These are phyloP conservation scores for Aureobasidium pullulans DNA, from an alignment of 2,329 filamentous ascomycete species.

Conservation along the genomic window DNA sequence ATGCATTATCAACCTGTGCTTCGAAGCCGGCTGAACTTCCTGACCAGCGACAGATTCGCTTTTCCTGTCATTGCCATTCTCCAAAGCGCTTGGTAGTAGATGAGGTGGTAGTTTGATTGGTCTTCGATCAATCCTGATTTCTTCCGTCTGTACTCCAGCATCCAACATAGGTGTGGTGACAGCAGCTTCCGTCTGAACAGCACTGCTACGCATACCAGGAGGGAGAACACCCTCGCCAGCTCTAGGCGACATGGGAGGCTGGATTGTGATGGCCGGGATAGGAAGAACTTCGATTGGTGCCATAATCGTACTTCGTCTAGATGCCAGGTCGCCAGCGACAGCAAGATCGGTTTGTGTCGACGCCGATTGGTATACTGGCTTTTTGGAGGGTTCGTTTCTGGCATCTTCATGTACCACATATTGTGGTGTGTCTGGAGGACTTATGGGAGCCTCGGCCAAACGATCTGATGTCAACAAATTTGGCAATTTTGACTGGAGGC, in stretches of 20 bases:
- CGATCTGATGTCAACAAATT: not conserved
- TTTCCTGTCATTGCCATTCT: not conserved
- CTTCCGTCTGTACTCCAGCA: slow-evolving; percentile 74
- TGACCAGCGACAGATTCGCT: not conserved
- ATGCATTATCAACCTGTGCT: not conserved
- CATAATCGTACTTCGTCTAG: not conserved
- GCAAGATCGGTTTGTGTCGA: slow-evolving; percentile 28
- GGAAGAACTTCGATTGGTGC: slow-evolving; percentile 7
- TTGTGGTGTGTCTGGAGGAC: slow-evolving; percentile 23
- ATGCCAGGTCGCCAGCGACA: slow-evolving; percentile 10
- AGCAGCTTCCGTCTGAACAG: slow-evolving; percentile 65
- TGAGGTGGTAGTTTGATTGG: slow-evolving; percentile 67
- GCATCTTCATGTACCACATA: not conserved
- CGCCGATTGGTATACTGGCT: slow-evolving; percentile 22
- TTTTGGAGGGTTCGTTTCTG: not conserved
- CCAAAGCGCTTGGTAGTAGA: slow-evolving; percentile 47
- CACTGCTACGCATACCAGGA: slow-evolving; percentile 70
- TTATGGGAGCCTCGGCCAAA: not conserved
- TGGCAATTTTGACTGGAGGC: not conserved
- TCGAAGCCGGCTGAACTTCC: not conserved
- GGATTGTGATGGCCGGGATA: slow-evolving; percentile 75
- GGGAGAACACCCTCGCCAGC: slow-evolving; percentile 67
- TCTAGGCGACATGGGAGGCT: slow-evolving; percentile 77
- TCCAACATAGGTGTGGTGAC: slow-evolving; percentile 42
- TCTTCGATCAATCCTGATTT: slow-evolving; percentile 76